Evolutionary conservation across 352 stramenopile genomes (phyloP).

Genomic region (Globisporangium polare): DNA sequence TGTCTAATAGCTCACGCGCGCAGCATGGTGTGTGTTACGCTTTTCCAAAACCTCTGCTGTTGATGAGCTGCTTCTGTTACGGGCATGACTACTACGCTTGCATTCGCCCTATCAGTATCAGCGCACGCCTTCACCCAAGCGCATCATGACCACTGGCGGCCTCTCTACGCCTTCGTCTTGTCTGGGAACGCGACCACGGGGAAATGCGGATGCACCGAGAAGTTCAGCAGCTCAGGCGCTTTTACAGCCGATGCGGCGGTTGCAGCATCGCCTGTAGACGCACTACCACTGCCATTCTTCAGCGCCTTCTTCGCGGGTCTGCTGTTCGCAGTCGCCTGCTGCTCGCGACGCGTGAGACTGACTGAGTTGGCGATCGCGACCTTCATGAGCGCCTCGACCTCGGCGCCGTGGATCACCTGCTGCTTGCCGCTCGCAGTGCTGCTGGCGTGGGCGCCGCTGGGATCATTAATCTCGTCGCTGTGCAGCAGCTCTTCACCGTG

Average conservation of each 20-base stretch:
- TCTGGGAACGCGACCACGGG: constrained; percentile 45
- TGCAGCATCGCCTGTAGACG: background rate
- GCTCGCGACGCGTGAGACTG: constrained; percentile 45
- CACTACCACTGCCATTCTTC: constrained; percentile 15
- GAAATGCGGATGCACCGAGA: constrained; percentile 67
- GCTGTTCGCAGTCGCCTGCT: constrained; percentile 17
- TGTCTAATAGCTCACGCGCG: no score
- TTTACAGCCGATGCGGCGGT: constrained; percentile 10
- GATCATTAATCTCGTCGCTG: constrained; percentile 26
- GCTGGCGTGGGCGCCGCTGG: constrained; percentile 7
- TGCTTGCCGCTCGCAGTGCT: constrained; percentile 9
- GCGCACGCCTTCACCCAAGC: background rate
- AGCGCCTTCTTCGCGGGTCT: constrained; percentile 23
- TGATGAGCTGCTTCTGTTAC: background rate
- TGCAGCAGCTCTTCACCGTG: constrained; percentile 52
- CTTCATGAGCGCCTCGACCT: constrained; percentile 55
- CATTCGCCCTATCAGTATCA: no score
- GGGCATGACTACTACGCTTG: background rate
- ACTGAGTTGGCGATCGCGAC: constrained; percentile 65
- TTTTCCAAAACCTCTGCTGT: constrained; percentile 5
- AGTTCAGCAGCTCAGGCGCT: constrained; percentile 42
- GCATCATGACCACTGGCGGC: no score
- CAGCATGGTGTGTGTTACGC: constrained; percentile 3
- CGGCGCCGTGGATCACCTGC: constrained; percentile 26
- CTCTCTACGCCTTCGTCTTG: constrained; percentile 8